phyloP scores from a whole-genome alignment of 371 early-diverging fungal species.

The Apophysomyces variabilis region DNA sequence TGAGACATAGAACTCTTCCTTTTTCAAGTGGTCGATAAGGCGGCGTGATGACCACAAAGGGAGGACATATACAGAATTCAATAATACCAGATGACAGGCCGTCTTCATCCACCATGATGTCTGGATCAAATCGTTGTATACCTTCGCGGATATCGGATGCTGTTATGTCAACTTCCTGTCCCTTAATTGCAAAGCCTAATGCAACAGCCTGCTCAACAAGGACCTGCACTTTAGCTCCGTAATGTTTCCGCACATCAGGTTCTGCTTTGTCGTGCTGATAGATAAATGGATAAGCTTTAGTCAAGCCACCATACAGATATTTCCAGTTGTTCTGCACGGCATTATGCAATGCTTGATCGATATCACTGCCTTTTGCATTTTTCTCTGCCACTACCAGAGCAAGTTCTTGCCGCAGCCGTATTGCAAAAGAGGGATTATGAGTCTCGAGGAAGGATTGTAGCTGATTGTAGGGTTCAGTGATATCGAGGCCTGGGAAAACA shows the following conservation, averaged over 20 bases:
- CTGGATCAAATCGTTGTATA: constrained; percentile 35
- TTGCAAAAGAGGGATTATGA: constrained; percentile 20
- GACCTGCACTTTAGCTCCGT: constrained; percentile 32
- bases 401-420: constrained; percentile 34
- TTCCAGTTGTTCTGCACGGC: constrained; percentile 37
- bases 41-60: constrained; percentile 41
- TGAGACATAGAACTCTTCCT: constrained; percentile 42
- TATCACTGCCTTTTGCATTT: constrained; percentile 26
- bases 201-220: constrained; percentile 40
- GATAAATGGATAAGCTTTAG: constrained; percentile 33
- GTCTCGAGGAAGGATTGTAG: constrained; percentile 25
- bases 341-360: constrained; percentile 28
- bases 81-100: constrained; percentile 38
- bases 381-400: constrained; percentile 19
- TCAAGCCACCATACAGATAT: constrained; percentile 23
- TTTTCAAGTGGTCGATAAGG: constrained; percentile 37
- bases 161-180: constrained; percentile 48
- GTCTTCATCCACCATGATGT: constrained; percentile 47
- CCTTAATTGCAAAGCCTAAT: constrained; percentile 51
- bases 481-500: constrained; percentile 20
- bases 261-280: constrained; percentile 25
- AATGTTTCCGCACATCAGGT: constrained; percentile 25
- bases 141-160: constrained; percentile 43
- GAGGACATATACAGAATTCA: constrained; percentile 52
- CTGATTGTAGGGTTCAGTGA: constrained; percentile 17